Conservation (phyloP, 352 stramenopile species). For the Phytophthora europaea region DNA sequence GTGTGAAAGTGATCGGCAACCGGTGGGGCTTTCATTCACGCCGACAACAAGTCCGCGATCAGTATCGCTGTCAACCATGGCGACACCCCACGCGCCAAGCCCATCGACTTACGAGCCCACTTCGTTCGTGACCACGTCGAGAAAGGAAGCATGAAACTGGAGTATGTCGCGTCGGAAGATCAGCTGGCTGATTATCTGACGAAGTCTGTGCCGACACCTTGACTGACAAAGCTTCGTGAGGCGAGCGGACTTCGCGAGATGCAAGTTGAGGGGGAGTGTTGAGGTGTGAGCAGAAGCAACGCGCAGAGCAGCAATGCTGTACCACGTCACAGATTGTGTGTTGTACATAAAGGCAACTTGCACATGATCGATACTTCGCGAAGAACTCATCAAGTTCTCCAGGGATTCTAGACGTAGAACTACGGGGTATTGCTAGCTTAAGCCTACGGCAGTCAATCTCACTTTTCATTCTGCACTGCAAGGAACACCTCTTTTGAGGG, state of each 20-base stretch:
- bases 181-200: not conserved
- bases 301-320: not conserved
- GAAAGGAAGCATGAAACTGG: not conserved
- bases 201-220: not conserved
- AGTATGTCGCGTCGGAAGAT: not conserved
- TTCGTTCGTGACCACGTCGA: not conserved
- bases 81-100: not conserved
- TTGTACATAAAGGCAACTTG: not conserved
- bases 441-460: not conserved
- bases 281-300: not conserved
- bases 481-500: not conserved
- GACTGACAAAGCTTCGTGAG: not conserved
- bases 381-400: too few species aligned
- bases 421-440: not conserved
- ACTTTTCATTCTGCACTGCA: constrained; percentile 5
- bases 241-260: not conserved
- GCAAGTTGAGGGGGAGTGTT: constrained; percentile 2
- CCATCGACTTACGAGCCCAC: not conserved
- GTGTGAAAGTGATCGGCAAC: constrained; percentile 30
- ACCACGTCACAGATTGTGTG: not conserved
- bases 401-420: too few species aligned
- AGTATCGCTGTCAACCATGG: not conserved
- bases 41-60: not conserved
- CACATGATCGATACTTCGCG: not conserved
- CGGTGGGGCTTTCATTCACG: constrained; percentile 37